Conservation (phyloP, 2,329 filamentous ascomycete genomes). For the Colletotrichum trifolii region DNA sequence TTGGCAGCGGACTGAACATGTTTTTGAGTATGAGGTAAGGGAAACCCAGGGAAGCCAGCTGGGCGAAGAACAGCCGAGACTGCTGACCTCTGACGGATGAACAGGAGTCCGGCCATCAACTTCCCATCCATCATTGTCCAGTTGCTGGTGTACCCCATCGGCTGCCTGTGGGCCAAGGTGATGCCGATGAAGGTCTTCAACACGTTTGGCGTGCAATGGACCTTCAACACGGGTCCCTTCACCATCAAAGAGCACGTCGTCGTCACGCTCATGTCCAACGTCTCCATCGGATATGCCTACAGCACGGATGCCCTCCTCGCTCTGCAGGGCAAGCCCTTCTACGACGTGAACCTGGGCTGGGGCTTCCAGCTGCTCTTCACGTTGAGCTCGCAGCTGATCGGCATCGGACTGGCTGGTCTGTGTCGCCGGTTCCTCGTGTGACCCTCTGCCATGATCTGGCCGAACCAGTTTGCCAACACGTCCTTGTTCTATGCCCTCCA, state of each 20-base stretch:
- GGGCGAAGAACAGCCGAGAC: no score
- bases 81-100: slow-evolving; percentile 39
- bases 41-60: no score
- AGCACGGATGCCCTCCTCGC: slow-evolving; percentile 53
- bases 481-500: slow-evolving; percentile 59
- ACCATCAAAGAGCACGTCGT: slow-evolving; percentile 61
- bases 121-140: slow-evolving; percentile 51
- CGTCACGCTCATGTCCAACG: slow-evolving; percentile 61
- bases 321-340: slow-evolving; percentile 55
- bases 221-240: slow-evolving; percentile 54
- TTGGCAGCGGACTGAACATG: slow-evolving; percentile 49
- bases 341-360: slow-evolving; percentile 61
- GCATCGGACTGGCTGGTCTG: slow-evolving; percentile 69
- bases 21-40: slow-evolving; percentile 35
- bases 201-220: slow-evolving; percentile 48
- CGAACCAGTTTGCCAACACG: slow-evolving; percentile 59
- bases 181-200: slow-evolving; percentile 54
- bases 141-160: slow-evolving; percentile 55
- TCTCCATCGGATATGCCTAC: slow-evolving; percentile 60
- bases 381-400: slow-evolving; percentile 69
- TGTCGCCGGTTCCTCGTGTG: slow-evolving; percentile 66
- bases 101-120: slow-evolving; percentile 39
- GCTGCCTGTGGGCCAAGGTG: slow-evolving; percentile 54
- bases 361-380: slow-evolving; percentile 67
- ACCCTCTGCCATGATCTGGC: slow-evolving; percentile 72